Conservation (phyloP, 2,329 filamentous ascomycete genomes). For the Pseudogymnoascus sp. region DNA sequence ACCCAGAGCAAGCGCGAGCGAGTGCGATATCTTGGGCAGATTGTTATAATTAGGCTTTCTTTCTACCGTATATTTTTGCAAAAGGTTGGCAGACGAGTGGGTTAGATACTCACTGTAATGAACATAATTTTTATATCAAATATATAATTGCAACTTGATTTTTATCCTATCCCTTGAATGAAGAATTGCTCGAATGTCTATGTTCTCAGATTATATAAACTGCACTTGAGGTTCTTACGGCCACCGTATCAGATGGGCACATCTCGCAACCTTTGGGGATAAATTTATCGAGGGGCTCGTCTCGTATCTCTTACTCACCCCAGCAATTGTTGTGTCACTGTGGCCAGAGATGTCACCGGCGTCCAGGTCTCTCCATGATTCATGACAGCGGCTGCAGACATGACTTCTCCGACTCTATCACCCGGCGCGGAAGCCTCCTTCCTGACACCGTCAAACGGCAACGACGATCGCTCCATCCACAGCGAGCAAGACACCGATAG, state of each 20-base stretch:
- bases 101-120: slow-evolving; percentile 11
- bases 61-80: slow-evolving; percentile 12
- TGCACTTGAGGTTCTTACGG: not conserved
- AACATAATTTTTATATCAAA: slow-evolving; percentile 5
- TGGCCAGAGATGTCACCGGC: not conserved
- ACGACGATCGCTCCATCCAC: slow-evolving; percentile 29
- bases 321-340: not conserved
- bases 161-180: not conserved
- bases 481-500: slow-evolving; percentile 71
- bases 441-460: not conserved
- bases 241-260: not conserved
- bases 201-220: not conserved
- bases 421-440: not conserved
- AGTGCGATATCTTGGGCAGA: slow-evolving; percentile 8
- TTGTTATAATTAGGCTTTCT: slow-evolving; percentile 10
- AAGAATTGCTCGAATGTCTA: too few relatives aligned
- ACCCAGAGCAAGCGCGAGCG: not conserved
- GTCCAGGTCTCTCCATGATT: not conserved
- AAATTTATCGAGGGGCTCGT: slow-evolving; percentile 5
- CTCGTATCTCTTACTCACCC: not conserved
- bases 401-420: not conserved
- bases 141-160: not conserved
- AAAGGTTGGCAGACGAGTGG: slow-evolving; percentile 1
- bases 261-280: slow-evolving; percentile 7
- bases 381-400: not conserved